Percentiles rank a stretch among this genome's conserved stretches.
Evolutionary conservation across 176 grass and related monocot species (phyloP).

Genomic region (Coix lacrymajobi): DNA sequence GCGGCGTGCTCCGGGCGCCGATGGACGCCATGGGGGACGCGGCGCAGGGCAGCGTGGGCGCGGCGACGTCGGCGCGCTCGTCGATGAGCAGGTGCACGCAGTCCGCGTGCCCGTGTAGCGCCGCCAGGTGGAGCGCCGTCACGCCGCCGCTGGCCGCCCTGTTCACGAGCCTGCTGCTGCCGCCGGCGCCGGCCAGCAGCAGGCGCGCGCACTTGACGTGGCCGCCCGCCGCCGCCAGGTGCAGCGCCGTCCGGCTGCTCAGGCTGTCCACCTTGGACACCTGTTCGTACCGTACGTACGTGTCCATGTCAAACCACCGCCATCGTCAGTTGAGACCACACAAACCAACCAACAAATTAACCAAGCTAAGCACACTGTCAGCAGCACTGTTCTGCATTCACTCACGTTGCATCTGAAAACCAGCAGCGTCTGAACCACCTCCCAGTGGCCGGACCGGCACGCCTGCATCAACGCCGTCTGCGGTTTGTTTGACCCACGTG

Average conservation of each 20-base stretch:
- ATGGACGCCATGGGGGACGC: constrained; percentile 55
- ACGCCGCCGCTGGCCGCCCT: constrained; percentile 50
- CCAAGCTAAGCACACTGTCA: neutral
- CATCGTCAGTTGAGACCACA: neutral
- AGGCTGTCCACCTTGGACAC: constrained; percentile 53
- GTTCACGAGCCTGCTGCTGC: constrained; percentile 45
- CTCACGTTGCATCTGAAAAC: constrained; percentile 76
- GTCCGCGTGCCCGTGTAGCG: constrained; percentile 63
- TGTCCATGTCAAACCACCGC: neutral
- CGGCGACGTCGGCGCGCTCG: constrained; percentile 43
- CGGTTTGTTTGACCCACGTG: neutral
- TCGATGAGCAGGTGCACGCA: constrained; percentile 87
- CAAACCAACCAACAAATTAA: neutral
- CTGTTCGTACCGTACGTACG: constrained; percentile 7
- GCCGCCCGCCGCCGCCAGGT: constrained; percentile 64
- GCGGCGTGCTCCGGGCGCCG: constrained; percentile 75
- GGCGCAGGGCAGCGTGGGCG: constrained; percentile 34
- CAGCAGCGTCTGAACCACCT: constrained; percentile 70
- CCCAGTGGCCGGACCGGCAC: constrained; percentile 77
- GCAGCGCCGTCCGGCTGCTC: constrained; percentile 66
- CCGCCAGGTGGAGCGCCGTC: constrained; percentile 81
- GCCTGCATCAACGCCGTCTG: constrained; percentile 89
- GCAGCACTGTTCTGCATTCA: neutral
- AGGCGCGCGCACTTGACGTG: constrained; percentile 66
- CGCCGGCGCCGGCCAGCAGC: constrained; percentile 44